Evolutionary conservation across 345 rosid species (phyloP).

Genomic region (Euphorbia peplus): DNA sequence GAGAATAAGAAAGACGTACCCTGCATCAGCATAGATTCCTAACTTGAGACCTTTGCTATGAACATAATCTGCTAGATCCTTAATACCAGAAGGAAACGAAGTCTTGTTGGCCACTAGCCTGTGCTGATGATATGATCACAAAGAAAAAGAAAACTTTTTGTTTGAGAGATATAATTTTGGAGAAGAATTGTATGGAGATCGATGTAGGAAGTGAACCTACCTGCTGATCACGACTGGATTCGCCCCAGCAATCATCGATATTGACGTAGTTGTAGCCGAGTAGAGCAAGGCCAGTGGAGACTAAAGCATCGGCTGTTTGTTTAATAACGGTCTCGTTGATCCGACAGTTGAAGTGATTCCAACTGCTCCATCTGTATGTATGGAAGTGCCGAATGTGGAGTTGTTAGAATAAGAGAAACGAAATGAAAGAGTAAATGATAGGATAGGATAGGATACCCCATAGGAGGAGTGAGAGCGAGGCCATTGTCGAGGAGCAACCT

Average conservation of each 20-base stretch:
- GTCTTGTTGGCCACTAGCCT: constrained; percentile 20
- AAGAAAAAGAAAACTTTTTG: not conserved
- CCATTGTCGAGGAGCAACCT: constrained; percentile 8
- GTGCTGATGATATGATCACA: not conserved
- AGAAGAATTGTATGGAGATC: too few species aligned
- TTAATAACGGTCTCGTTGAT: constrained; percentile 9
- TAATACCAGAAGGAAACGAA: constrained; percentile 24
- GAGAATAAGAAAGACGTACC: too few species aligned
- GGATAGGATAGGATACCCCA: too few species aligned
- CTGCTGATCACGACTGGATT: constrained; percentile 15
- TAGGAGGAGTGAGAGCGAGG: constrained; percentile 12
- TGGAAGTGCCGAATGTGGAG: too few species aligned
- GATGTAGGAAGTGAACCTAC: constrained; percentile 21
- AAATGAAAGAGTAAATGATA: too few species aligned
- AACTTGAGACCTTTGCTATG: constrained; percentile 24
- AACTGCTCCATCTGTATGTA: constrained; percentile 10
- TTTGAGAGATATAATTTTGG: too few species aligned
- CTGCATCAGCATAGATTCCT: constrained; percentile 32
- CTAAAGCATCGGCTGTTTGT: constrained; percentile 30
- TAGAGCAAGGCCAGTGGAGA: constrained; percentile 22
- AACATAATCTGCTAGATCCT: constrained; percentile 27
- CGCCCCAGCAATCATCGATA: constrained; percentile 32
- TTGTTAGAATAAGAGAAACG: too few species aligned
- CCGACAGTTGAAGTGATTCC: constrained; percentile 15
- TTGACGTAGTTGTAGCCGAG: constrained; percentile 30